Evolutionary conservation across 2,329 filamentous ascomycete genomes (phyloP).

Genomic region (Colletotrichum sp.): DNA sequence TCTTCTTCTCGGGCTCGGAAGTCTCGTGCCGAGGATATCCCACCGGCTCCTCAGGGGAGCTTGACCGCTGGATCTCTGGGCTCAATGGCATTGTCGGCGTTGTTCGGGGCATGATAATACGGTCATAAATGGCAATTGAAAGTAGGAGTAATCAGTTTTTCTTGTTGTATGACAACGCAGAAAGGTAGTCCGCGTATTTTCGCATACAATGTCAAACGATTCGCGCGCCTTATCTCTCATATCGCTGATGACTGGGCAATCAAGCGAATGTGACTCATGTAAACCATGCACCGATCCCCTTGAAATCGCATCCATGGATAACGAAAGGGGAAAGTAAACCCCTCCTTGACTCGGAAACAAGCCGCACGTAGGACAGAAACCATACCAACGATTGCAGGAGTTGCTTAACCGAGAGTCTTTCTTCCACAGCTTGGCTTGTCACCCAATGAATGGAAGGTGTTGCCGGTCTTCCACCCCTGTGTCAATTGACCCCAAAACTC

Average conservation of each 20-base stretch:
- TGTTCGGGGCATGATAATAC: not conserved
- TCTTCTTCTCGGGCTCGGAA: not conserved
- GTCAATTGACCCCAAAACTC: not conserved
- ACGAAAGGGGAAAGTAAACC: not conserved
- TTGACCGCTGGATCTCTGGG: not conserved
- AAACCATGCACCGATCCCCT: not conserved
- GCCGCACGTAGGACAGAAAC: not conserved
- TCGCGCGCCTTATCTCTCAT: not conserved
- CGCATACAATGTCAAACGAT: not conserved
- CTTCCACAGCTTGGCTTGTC: not conserved
- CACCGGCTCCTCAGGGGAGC: not conserved
- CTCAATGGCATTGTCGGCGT: not conserved
- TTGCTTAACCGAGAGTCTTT: not conserved
- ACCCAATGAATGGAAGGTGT: not conserved
- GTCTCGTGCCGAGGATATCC: not conserved
- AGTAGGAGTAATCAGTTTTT: not conserved
- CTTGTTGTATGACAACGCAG: not conserved
- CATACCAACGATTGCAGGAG: not conserved
- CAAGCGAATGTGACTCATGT: not conserved
- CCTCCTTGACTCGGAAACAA: not conserved
- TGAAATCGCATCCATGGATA: not conserved
- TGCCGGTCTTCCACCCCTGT: not conserved
- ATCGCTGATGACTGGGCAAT: not conserved
- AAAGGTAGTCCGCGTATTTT: not conserved
- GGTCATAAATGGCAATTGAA: not conserved